These are phyloP conservation scores for Omphalea diandra DNA, from an alignment of 441 rosid genomes.

Conservation along the genomic window DNA sequence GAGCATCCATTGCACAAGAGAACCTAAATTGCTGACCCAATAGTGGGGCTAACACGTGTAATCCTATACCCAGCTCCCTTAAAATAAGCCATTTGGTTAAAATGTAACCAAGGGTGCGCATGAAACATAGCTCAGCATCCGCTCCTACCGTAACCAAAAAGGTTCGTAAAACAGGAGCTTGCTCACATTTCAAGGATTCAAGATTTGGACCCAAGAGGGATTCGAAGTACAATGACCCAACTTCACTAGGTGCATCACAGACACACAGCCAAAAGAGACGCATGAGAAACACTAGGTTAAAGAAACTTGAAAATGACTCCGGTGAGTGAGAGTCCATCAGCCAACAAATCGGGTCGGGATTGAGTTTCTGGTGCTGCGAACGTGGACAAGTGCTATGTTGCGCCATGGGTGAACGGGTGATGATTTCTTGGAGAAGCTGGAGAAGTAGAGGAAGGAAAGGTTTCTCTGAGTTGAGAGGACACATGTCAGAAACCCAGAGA, in stretches of 20 bases:
- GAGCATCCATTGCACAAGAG: conserved; percentile 67
- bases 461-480: conserved; percentile 60
- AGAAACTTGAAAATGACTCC: conserved; percentile 71
- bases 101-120: conserved; percentile 72
- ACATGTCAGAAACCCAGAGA: conserved; percentile 74
- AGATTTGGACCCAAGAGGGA: conserved; percentile 55
- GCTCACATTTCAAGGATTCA: conserved; percentile 39
- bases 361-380: conserved; percentile 53
- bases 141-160: conserved; percentile 59
- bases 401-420: conserved; percentile 55
- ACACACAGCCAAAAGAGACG: conserved; percentile 79
- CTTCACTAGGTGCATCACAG: conserved; percentile 63
- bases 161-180: conserved; percentile 51
- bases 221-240: conserved; percentile 67
- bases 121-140: conserved; percentile 70
- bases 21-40: conserved; percentile 40
- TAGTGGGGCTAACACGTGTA: conserved; percentile 35
- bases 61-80: conserved; percentile 59
- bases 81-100: conserved; percentile 70
- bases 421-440: conserved; percentile 72
- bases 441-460: conserved; percentile 73
- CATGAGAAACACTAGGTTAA: conserved; percentile 55
- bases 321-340: conserved; percentile 79
- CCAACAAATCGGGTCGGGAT: conserved; percentile 75
- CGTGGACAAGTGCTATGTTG: conserved; percentile 53